phyloP scores from a whole-genome alignment of 2,329 filamentous ascomycete species.

The Gyromitra esculenta region DNA sequence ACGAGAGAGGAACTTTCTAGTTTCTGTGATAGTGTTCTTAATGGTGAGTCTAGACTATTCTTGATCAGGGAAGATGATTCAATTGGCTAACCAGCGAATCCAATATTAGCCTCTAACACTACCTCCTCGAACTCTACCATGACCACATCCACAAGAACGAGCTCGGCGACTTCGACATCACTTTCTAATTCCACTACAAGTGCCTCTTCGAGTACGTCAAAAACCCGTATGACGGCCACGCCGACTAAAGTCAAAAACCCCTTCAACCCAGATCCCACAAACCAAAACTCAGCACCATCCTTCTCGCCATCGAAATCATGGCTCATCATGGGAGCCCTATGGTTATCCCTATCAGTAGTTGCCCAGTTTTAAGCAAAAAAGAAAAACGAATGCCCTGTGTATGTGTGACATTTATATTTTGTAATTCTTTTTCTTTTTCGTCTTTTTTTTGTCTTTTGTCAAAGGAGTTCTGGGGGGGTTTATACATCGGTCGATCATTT shows the following conservation, averaged over 20 bases:
- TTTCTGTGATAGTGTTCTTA: background rate
- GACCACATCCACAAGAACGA: background rate
- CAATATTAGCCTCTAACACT: background rate
- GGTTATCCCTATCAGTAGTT: constrained; percentile 11
- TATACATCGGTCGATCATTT: background rate
- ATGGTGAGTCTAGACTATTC: background rate
- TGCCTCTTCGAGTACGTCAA: background rate
- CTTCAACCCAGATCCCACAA: background rate
- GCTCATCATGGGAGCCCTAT: constrained; percentile 12
- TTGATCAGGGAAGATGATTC: no score
- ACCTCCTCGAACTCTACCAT: background rate
- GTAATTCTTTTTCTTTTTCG: background rate
- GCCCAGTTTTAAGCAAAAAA: background rate
- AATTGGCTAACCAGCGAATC: background rate
- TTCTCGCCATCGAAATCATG: constrained; percentile 1
- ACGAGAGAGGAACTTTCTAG: background rate
- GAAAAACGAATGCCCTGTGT: background rate
- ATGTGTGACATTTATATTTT: constrained; percentile 1
- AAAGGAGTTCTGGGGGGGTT: constrained; percentile 1
- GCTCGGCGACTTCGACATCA: background rate
- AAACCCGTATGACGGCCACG: background rate
- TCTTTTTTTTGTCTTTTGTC: background rate
- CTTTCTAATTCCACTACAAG: background rate
- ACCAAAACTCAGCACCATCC: background rate
- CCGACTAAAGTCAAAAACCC: background rate